Evolutionary conservation across 1,139 yeast species (phyloP), one percentile per base, ranked within the genome.

Genomic region (Hansenula sp.): DNA sequence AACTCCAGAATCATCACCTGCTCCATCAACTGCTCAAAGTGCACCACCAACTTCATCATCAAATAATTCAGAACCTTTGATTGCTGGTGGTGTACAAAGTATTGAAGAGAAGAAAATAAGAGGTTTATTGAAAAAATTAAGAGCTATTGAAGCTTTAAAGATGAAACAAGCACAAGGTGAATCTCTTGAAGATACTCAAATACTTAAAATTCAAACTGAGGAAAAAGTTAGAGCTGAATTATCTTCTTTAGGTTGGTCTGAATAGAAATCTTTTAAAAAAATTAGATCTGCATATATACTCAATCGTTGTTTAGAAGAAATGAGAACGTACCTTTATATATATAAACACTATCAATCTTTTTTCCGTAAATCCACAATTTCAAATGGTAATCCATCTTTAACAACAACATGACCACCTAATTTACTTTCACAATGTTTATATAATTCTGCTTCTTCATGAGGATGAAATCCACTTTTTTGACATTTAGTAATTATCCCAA

Each of bases 61-160:
- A 37, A 42, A 44, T 6, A 43, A 35, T 38, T 20, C 41, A n/a
- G 61, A 55, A 22, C 52, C 60, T 14, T 42, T 64, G 38, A 79
- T 79, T 29, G 68, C 74, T 45, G 86, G 85, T 30, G 85, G 86
- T 40, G 78, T 76, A 34, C 69, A 73, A 38, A 74, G 85, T 11
- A 66, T 82, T 21, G 97, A 90, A 64, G 97, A 92, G 54, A 92
- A 90, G 72, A 89, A 89, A 65, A 82, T 88, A 50, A 78, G 98
- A 60, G 82, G 95, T 21, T 74, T 92, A 59, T 73, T 90, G 62
- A 92, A 92, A 69, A 94, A 94, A 66, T 74, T 92, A 51, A 77
- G 97, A 57, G 97, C 98, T 13, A 92, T 92, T 52, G 96, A 90
- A 62, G 81, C 80, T 39, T 75, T 94, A 56, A 90, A 90, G 64